Evolutionary conservation across 2,329 filamentous ascomycete species (phyloP).

Genomic region (Pezicula radicicola): DNA sequence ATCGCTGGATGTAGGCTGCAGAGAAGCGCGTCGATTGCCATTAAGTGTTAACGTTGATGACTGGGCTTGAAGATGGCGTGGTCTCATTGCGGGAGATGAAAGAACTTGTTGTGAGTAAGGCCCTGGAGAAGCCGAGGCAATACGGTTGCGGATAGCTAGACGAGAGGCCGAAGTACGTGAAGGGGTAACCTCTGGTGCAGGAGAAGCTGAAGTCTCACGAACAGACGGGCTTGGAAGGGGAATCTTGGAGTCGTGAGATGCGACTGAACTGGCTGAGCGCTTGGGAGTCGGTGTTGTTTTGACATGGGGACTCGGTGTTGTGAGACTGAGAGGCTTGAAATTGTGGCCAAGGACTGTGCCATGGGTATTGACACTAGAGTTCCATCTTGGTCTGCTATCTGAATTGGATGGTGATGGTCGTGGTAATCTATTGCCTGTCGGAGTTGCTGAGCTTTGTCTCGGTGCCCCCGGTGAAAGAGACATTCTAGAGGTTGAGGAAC

Average conservation of each 20-base stretch:
- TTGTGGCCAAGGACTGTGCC: conserved; percentile 66
- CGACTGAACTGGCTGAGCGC: conserved; percentile 17
- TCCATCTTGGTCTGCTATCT: conserved; percentile 70
- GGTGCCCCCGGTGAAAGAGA: conserved; percentile 32
- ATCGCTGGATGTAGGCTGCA: conserved; percentile 44
- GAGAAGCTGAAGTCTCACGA: conserved; percentile 24
- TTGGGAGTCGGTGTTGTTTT: conserved; percentile 16
- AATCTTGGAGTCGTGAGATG: conserved; percentile 25
- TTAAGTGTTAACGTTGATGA: conserved; percentile 39
- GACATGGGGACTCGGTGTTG: conserved; percentile 31
- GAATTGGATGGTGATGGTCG: conserved; percentile 44
- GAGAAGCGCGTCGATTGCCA: conserved; percentile 47
- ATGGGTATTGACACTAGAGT: conserved; percentile 59
- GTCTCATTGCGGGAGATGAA: conserved; percentile 38
- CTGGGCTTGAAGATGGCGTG: conserved; percentile 28
- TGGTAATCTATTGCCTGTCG: conserved; percentile 40
- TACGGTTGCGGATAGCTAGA: conserved; percentile 51
- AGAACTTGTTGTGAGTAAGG: conserved; percentile 44
- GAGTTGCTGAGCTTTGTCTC: conserved; percentile 45
- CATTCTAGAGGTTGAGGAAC: conserved; percentile 36
- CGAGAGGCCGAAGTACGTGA: conserved; percentile 23
- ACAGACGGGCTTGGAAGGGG: conserved; percentile 25
- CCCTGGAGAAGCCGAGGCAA: conserved; percentile 47
- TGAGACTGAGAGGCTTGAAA: conserved; percentile 60
- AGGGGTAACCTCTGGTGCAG: conserved; percentile 21